These are phyloP conservation scores for Penstemon davidsonii DNA, from an alignment of 257 asterid species.

Conservation along the genomic window DNA sequence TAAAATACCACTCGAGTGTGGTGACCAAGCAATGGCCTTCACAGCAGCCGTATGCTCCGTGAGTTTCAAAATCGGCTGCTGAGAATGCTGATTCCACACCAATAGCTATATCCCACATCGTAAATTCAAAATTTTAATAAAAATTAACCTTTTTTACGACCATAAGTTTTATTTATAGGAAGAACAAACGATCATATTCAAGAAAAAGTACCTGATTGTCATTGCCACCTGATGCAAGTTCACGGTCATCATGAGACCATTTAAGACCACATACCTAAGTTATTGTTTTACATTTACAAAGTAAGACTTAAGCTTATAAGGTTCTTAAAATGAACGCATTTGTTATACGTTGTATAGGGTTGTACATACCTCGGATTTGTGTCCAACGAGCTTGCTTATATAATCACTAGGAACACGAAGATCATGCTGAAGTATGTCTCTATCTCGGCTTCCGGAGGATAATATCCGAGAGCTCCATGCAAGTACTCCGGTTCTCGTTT, in stretches of 20 bases:
- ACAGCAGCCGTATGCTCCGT: constrained; percentile 97
- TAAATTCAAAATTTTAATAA: not conserved
- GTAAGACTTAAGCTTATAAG: constrained; percentile 1
- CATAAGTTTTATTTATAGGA: not conserved
- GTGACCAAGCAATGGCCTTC: constrained; percentile 98
- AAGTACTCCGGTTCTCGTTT: constrained; percentile 85
- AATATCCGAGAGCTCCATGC: constrained; percentile 87
- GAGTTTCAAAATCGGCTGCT: constrained; percentile 73
- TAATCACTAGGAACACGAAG: constrained; percentile 81
- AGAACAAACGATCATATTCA: not conserved
- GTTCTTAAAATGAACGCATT: not conserved
- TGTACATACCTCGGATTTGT: constrained; percentile 81
- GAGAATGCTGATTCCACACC: constrained; percentile 92
- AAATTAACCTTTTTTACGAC: constrained; percentile 3
- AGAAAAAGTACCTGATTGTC: constrained; percentile 71
- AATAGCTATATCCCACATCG: constrained; percentile 49
- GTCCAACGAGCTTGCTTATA: constrained; percentile 83
- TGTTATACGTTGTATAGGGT: not conserved
- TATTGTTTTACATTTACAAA: not conserved
- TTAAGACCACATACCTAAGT: constrained; percentile 85
- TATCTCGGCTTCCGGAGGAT: constrained; percentile 94
- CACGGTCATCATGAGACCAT: constrained; percentile 97
- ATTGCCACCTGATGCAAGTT: constrained; percentile 98
- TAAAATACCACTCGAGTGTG: constrained; percentile 82
- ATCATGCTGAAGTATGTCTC: constrained; percentile 93